Percentiles rank a stretch among this genome's conserved stretches.
These are phyloP conservation scores for Chlamydomonas reinhardtii DNA, from an alignment of 163 green algal species.

Conservation along the genomic window DNA sequence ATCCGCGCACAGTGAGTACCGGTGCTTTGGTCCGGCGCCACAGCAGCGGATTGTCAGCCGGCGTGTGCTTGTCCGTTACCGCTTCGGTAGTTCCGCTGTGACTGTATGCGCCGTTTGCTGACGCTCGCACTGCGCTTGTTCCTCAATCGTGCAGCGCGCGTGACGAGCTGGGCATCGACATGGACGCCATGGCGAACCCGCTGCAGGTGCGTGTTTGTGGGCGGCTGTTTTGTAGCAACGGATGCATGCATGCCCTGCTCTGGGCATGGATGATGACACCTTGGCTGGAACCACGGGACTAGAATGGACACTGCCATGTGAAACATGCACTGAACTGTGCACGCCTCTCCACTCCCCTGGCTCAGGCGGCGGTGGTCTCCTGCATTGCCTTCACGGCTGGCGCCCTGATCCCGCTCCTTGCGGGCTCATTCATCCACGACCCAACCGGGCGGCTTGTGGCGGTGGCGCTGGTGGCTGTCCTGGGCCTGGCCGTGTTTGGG, in stretches of 20 bases:
- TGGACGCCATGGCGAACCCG: constrained; percentile 92
- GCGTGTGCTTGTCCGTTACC: no score
- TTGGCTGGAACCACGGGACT: no score
- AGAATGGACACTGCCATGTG: no score
- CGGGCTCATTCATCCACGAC: constrained; percentile 76
- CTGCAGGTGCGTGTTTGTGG: constrained; percentile 55
- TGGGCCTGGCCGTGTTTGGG: constrained; percentile 73
- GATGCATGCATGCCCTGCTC: no score
- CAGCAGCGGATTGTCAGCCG: no score
- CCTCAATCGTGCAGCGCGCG: constrained; percentile 60
- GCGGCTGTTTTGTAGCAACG: no score
- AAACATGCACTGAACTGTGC: no score
- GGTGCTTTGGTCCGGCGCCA: no score
- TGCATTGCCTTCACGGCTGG: constrained; percentile 83
- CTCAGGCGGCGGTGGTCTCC: constrained; percentile 82
- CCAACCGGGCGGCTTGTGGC: neutral
- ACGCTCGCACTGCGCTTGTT: no score
- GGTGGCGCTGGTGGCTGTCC: neutral
- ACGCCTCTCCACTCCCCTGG: neutral
- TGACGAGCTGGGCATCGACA: constrained; percentile 95
- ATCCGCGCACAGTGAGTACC: constrained; percentile 82
- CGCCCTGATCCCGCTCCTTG: constrained; percentile 84
- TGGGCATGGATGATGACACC: no score
- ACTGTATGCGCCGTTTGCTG: no score
- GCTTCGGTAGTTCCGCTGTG: no score